Percentiles rank a stretch among this genome's conserved stretches.
These are phyloP conservation scores for Dactylonectria estremocensis DNA, from an alignment of 2,329 filamentous ascomycete species.

Conservation along the genomic window DNA sequence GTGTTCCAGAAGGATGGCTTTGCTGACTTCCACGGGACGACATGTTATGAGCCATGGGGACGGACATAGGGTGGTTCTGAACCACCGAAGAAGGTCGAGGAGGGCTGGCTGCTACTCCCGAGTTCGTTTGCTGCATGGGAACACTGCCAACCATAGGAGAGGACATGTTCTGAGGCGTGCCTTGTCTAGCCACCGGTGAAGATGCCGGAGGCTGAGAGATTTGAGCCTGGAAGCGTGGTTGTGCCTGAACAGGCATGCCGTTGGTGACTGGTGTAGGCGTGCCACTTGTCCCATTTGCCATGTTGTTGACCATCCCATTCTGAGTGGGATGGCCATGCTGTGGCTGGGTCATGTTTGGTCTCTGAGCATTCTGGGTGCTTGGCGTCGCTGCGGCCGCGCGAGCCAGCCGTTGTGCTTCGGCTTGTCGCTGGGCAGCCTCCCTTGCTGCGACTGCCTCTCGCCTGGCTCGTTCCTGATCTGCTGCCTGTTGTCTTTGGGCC, in stretches of 20 bases:
- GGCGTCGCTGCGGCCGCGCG: constrained; percentile 48
- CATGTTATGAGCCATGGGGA: constrained; percentile 75
- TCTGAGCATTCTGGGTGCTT: constrained; percentile 47
- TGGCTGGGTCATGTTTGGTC: constrained; percentile 47
- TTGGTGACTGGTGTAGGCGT: constrained; percentile 56
- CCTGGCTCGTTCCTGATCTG: constrained; percentile 59
- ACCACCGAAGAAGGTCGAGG: constrained; percentile 77
- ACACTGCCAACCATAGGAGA: constrained; percentile 76
- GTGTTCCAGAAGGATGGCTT: constrained; percentile 75
- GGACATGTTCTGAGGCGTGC: constrained; percentile 76
- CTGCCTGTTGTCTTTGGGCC: constrained; percentile 62
- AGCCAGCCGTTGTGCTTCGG: constrained; percentile 56
- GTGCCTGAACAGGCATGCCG: constrained; percentile 57
- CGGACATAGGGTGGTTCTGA: constrained; percentile 71
- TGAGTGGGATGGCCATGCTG: constrained; percentile 55
- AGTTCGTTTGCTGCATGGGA: constrained; percentile 76
- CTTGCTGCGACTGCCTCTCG: constrained; percentile 54
- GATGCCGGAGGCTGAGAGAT: constrained; percentile 75
- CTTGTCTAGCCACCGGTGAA: constrained; percentile 77
- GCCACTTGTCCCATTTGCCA: constrained; percentile 59
- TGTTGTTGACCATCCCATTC: constrained; percentile 55
- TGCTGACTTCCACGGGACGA: constrained; percentile 76
- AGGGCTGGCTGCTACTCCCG: constrained; percentile 79
- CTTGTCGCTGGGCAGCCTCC: constrained; percentile 55
- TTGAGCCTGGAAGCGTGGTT: constrained; percentile 67